These are phyloP conservation scores for Mycosarcoma mackinlayi DNA, from an alignment of 1,284 basidiomycete genomes.

Conservation along the genomic window DNA sequence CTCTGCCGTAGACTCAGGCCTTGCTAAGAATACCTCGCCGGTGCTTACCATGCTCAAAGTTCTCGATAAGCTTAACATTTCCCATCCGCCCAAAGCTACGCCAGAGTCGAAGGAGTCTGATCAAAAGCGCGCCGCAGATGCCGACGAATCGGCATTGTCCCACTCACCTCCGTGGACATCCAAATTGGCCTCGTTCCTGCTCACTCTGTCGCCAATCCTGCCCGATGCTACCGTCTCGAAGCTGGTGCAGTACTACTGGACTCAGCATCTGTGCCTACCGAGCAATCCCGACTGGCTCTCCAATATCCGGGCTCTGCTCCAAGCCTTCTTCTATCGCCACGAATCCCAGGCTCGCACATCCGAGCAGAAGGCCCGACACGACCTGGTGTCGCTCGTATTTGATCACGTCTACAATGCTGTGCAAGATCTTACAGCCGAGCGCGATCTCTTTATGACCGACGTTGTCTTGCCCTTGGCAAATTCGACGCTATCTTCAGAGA, in stretches of 20 bases:
- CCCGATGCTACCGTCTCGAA: conserved; percentile 57
- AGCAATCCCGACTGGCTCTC: conserved; percentile 61
- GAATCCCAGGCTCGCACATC: conserved; percentile 20
- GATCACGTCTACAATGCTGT: conserved; percentile 63
- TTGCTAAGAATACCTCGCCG: conserved; percentile 9
- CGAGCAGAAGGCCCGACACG: conserved; percentile 36
- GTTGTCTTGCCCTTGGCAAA: conserved; percentile 60
- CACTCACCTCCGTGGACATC: conserved; percentile 55
- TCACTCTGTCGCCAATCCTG: conserved; percentile 60
- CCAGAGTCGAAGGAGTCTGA: conserved; percentile 19
- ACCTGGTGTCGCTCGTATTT: conserved; percentile 58
- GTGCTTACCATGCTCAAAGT: conserved; percentile 41
- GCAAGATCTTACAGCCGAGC: conserved; percentile 57
- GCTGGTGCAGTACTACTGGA: conserved; percentile 58
- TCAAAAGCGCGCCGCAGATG: conserved; percentile 10
- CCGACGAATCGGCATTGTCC: conserved; percentile 7
- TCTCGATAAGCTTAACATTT: conserved; percentile 34
- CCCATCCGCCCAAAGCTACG: conserved; percentile 23
- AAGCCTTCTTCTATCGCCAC: conserved; percentile 60
- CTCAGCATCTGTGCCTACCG: conserved; percentile 62
- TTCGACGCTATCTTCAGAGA: conserved; percentile 52
- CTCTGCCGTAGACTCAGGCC: conserved; percentile 4
- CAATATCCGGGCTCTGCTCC: conserved; percentile 57
- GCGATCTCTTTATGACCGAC: conserved; percentile 55
- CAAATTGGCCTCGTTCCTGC: conserved; percentile 54